Base-by-base conservation (phyloP, 78 protist species). In the Tieghemostelium lacteum region DNA sequence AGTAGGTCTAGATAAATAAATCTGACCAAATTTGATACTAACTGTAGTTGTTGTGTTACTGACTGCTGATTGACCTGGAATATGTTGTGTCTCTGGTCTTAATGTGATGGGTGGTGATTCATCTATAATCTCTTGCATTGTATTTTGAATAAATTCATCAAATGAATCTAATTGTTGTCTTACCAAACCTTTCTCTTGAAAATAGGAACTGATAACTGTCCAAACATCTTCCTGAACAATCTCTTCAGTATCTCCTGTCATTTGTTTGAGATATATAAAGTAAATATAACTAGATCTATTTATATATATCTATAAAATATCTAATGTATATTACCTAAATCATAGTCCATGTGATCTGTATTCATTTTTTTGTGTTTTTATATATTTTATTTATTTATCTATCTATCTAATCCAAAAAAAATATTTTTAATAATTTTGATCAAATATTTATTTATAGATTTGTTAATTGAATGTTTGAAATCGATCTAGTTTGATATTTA, bases 151-250 rank as follows among this genome's bases (percentile, higher is more conserved):
- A 87, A 99, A 99, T 50, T 95, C 94, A 76, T 99, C 96, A 86
- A 95, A 99, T 16, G 99, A 98, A 78, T 98, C 99, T 26, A 98
- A 96, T 86, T 99, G 99, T 93, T 99, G 99, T 29, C 94, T 92
- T n/a, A 98, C 98, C 0, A 99, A 95, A 19, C 99, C 99, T 94
- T 98, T 98, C 61, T 96, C 98, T 60, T 86, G 85, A 75, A 99
- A 99, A 60, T 86, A 99, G 29, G 98, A 62, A 19, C 74, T 24
- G 26, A 99, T 96, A 29, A 99, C 97, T 26, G 55, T 67, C 99
- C 99, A 99, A 37, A 95, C 64, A 45, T 97, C 99, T 50, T 98
- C 98, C 57, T 95, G 97, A 33, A 28, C 33, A 54, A 91, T 88
- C 52, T 88, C 94, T 36, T 45, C 76, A 58, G 39, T 61, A 8